Evolutionary conservation across 495 filamentous ascomycete species (phyloP).

Genomic region (Pyrenula aspistea): DNA sequence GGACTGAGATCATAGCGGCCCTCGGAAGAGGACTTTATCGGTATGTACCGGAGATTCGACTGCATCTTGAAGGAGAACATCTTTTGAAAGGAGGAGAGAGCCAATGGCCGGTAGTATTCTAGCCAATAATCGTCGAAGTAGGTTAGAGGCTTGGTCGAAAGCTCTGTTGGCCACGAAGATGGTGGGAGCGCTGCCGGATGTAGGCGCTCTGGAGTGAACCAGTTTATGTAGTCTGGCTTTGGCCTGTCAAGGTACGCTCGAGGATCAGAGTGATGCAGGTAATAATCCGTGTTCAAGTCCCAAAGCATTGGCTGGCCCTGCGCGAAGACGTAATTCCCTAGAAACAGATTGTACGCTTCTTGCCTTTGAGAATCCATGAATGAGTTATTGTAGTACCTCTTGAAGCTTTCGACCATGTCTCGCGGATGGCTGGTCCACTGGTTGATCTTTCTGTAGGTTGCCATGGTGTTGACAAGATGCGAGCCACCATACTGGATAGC

Average conservation of each 20-base stretch:
- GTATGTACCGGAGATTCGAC: conserved; percentile 68
- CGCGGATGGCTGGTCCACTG: conserved; percentile 96
- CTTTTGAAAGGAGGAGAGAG: conserved; percentile 75
- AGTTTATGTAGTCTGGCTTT: conserved; percentile 63
- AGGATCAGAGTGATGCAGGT: conserved; percentile 84
- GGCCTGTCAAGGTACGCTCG: conserved; percentile 53
- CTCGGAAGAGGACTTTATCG: conserved; percentile 56
- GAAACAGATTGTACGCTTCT: conserved; percentile 95
- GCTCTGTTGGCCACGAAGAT: conserved; percentile 24
- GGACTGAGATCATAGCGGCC: conserved; percentile 71
- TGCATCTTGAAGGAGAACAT: conserved; percentile 87
- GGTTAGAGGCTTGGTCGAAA: conserved; percentile 42
- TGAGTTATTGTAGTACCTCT: conserved; percentile 97
- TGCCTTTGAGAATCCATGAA: conserved; percentile 93
- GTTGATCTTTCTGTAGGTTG: conserved; percentile 95
- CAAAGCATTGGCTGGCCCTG: conserved; percentile 94
- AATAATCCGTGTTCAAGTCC: conserved; percentile 93
- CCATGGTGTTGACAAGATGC: conserved; percentile 97
- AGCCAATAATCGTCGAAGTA: conserved; percentile 93
- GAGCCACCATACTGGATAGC: conserved; percentile 96
- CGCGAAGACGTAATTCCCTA: conserved; percentile 88
- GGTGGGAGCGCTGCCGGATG: conserved; percentile 44
- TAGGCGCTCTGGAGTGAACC: conserved; percentile 75
- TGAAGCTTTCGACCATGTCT: conserved; percentile 99
- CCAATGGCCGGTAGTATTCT: conserved; percentile 88